These are phyloP conservation scores for Grosmannia penicillata DNA, from an alignment of 2,329 filamentous ascomycete genomes.

Conservation along the genomic window DNA sequence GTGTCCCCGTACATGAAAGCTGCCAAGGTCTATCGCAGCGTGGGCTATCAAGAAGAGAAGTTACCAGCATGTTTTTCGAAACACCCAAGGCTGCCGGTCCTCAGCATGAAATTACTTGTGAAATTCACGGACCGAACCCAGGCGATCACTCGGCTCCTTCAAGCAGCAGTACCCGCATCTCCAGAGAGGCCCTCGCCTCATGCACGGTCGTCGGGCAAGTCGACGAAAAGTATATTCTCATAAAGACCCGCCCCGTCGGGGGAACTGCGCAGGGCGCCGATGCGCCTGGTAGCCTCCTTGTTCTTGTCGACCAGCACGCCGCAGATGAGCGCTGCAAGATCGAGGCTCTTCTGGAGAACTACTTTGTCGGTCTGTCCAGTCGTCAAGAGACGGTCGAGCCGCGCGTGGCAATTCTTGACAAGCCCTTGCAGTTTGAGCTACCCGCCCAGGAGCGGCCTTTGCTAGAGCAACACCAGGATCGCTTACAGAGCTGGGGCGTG, in stretches of 20 bases:
- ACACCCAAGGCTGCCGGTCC: too few relatives aligned
- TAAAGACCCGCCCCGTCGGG: constrained; percentile 22
- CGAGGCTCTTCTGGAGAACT: constrained; percentile 50
- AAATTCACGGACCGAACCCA: background rate
- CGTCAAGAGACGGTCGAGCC: constrained; percentile 12
- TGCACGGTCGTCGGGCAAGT: constrained; percentile 68
- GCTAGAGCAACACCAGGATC: constrained; percentile 33
- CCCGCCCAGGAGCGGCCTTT: constrained; percentile 42
- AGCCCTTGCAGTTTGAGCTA: constrained; percentile 50
- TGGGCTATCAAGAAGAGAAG: too few relatives aligned
- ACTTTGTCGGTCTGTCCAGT: constrained; percentile 22
- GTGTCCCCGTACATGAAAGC: too few relatives aligned
- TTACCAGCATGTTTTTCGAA: too few relatives aligned
- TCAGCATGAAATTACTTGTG: too few relatives aligned
- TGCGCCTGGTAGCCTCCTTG: too few relatives aligned
- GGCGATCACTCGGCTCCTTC: background rate
- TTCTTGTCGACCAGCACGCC: constrained; percentile 86
- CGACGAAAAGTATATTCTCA: constrained; percentile 77
- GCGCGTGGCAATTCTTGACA: constrained; percentile 24
- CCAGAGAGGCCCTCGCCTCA: constrained; percentile 40
- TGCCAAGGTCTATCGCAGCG: too few relatives aligned
- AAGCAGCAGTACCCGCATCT: constrained; percentile 28
- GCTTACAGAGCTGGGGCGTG: constrained; percentile 66
- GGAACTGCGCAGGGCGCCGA: background rate
- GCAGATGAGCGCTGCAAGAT: constrained; percentile 79